phyloP scores from a whole-genome alignment of 805 yeast species.

The Pichia scutulata region DNA sequence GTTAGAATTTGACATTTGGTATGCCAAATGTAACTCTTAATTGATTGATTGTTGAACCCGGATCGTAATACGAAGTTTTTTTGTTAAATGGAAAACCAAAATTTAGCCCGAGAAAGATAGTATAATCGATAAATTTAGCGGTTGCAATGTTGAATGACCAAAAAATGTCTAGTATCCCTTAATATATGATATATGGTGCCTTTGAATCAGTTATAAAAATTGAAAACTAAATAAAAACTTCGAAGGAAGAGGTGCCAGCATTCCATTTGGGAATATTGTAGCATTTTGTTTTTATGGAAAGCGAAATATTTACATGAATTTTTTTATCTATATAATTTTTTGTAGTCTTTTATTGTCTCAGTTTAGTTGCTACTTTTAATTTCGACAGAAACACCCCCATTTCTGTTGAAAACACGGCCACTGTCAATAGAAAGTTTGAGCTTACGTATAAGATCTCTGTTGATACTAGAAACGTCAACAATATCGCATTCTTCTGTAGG shows the following conservation, averaged over 20 bases:
- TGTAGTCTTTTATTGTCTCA: neutral
- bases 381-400: slow-evolving; percentile 1
- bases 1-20: neutral
- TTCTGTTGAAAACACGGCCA: slow-evolving; percentile 9
- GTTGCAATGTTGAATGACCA: neutral
- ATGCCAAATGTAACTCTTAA: neutral
- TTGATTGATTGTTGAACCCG: neutral
- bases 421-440: slow-evolving; percentile 12
- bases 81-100: neutral
- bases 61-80: neutral
- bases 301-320: neutral
- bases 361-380: neutral
- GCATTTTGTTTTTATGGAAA: neutral
- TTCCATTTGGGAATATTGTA: neutral
- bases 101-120: neutral
- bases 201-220: neutral
- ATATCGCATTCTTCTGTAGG: neutral
- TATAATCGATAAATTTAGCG: neutral
- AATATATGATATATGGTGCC: neutral
- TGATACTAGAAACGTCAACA: neutral
- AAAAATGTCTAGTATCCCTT: neutral
- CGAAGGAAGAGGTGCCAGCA: neutral
- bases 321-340: neutral
- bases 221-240: neutral
- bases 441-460: slow-evolving; percentile 5